phyloP scores from a whole-genome alignment of 2,329 filamentous ascomycete species.

The Aspergillus luchuensis region DNA sequence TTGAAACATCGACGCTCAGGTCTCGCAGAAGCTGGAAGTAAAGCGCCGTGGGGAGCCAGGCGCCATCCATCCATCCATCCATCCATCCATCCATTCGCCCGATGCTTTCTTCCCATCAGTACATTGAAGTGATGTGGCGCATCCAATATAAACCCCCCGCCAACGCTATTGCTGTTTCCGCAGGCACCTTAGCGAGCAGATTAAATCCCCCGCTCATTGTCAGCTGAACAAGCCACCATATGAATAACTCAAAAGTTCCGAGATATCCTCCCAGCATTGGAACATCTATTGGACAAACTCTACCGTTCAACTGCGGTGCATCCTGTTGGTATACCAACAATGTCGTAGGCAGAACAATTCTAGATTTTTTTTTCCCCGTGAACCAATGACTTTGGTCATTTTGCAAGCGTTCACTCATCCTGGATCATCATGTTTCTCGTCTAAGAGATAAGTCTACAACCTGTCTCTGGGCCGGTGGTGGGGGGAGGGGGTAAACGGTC shows the following conservation, averaged over 20 bases:
- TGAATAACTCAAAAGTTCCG: slow-evolving; percentile 29
- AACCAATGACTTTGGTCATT: slow-evolving; percentile 14
- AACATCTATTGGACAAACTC: slow-evolving; percentile 38
- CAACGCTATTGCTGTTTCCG: slow-evolving; percentile 45
- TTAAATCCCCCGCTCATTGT: slow-evolving; percentile 27
- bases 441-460: slow-evolving; percentile 29
- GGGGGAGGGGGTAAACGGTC: background rate
- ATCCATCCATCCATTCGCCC: slow-evolving; percentile 56
- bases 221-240: slow-evolving; percentile 29
- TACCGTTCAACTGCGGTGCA: slow-evolving; percentile 36
- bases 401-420: slow-evolving; percentile 34
- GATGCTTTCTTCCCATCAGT: slow-evolving; percentile 60
- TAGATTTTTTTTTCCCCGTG: slow-evolving; percentile 21
- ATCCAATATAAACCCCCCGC: slow-evolving; percentile 40
- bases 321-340: slow-evolving; percentile 33
- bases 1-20: slow-evolving; percentile 21
- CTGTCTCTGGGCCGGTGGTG: slow-evolving; percentile 12
- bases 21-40: slow-evolving; percentile 11
- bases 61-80: slow-evolving; percentile 50
- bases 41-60: slow-evolving; percentile 17
- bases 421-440: slow-evolving; percentile 41
- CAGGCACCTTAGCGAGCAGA: slow-evolving; percentile 36
- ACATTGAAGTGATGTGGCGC: slow-evolving; percentile 23
- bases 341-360: slow-evolving; percentile 31
- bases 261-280: slow-evolving; percentile 34